Percentiles rank a stretch among this genome's conserved stretches.
phyloP scores from a whole-genome alignment of 306 rosid species.

The Sindora glabra region DNA sequence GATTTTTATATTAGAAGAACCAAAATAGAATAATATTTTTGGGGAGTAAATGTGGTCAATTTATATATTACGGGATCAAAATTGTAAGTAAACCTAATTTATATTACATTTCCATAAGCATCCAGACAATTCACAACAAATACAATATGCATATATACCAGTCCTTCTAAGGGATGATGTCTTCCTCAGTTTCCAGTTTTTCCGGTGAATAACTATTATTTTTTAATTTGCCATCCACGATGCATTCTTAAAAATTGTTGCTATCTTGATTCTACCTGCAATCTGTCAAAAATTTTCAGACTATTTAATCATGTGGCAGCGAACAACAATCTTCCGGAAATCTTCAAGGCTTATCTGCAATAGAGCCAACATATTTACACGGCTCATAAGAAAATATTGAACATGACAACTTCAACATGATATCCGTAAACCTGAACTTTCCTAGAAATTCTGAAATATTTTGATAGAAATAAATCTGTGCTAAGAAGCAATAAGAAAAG shows the following conservation, averaged over 20 bases:
- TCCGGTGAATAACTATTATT: background rate
- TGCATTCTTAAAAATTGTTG: background rate
- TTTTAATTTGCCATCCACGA: background rate
- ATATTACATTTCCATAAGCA: background rate
- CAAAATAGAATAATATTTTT: no score
- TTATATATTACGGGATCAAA: no score
- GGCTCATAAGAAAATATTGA: background rate
- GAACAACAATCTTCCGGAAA: slow-evolving; percentile 62
- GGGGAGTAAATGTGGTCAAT: no score
- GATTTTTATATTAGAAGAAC: no score
- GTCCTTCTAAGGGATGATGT: background rate
- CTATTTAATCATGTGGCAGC: slow-evolving; percentile 70
- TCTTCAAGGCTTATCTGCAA: slow-evolving; percentile 75
- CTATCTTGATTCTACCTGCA: background rate
- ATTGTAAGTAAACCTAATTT: no score
- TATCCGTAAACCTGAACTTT: slow-evolving; percentile 7
- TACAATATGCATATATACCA: background rate
- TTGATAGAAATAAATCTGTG: no score
- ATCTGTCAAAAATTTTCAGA: slow-evolving; percentile 25
- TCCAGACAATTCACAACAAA: no score
- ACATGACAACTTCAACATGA: background rate
- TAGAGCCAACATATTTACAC: background rate
- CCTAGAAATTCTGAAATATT: background rate
- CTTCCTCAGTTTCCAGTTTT: background rate
- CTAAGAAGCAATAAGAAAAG: no score